These are phyloP conservation scores for Cladophialophora exuberans DNA, from an alignment of 2,329 filamentous ascomycete genomes.

Conservation along the genomic window DNA sequence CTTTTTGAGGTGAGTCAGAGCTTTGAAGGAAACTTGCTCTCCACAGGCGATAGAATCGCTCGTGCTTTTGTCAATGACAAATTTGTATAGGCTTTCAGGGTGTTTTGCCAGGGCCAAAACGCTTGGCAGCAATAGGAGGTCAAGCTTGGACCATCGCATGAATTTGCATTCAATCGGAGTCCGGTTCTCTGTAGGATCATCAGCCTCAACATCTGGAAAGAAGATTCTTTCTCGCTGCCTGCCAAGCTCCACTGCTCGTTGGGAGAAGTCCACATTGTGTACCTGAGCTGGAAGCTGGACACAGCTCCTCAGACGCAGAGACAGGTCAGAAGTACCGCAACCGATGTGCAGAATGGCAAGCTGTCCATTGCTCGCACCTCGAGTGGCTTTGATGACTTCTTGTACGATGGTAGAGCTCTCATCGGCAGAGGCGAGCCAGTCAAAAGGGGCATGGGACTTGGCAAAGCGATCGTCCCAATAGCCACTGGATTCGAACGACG, in stretches of 20 bases:
- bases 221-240: not conserved
- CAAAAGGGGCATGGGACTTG: conserved; percentile 1
- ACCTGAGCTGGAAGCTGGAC: conserved; percentile 1
- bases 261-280: conserved; percentile 14
- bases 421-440: conserved; percentile 5
- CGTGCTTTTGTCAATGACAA: conserved; percentile 20
- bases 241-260: conserved; percentile 1
- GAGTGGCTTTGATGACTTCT: not conserved
- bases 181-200: not conserved
- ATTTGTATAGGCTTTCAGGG: not conserved
- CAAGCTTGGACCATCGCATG: conserved; percentile 7
- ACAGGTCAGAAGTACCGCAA: conserved; percentile 10
- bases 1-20: not conserved
- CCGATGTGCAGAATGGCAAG: conserved; percentile 10
- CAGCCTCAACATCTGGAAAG: not conserved
- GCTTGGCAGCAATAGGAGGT: conserved; percentile 4
- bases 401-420: not conserved
- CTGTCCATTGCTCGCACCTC: not conserved
- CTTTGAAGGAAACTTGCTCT: conserved; percentile 2
- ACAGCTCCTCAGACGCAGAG: conserved; percentile 2
- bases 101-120: not conserved
- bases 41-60: conserved; percentile 19
- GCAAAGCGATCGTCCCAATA: conserved; percentile 14
- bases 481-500: not conserved
- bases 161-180: not conserved